These are phyloP conservation scores for apple (Malus domestica) DNA, from an alignment of 306 rosid genomes.

Conservation along the genomic window DNA sequence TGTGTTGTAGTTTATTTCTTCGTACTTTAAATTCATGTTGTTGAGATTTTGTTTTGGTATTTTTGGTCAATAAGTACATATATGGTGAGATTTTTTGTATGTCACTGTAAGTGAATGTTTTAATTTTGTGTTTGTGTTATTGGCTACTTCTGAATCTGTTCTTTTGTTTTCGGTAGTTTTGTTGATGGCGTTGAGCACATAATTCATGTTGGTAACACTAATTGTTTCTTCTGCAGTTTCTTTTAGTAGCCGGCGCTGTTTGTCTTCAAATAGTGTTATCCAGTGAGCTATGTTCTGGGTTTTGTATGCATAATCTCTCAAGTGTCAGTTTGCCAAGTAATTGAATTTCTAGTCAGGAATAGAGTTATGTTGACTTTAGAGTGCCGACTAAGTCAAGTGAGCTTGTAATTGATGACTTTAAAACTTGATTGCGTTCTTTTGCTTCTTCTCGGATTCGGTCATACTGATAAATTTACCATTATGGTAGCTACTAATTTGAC, in stretches of 20 bases:
- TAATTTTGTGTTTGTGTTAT: too few species aligned
- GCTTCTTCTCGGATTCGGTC: too few species aligned
- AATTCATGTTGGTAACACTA: not conserved
- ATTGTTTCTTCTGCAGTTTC: not conserved
- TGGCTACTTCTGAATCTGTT: too few species aligned
- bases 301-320: not conserved
- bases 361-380: not conserved
- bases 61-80: too few species aligned
- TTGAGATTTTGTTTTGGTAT: too few species aligned
- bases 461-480: too few species aligned
- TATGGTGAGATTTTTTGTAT: too few species aligned
- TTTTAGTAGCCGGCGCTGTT: fast-evolving
- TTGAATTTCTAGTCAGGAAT: not conserved
- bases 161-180: too few species aligned
- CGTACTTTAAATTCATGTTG: not conserved
- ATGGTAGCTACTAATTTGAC: too few species aligned
- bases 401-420: too few species aligned
- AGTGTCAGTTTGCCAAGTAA: not conserved
- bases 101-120: too few species aligned
- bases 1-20: not conserved
- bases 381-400: not conserved
- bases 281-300: not conserved
- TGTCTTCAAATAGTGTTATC: not conserved
- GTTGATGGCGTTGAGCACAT: not conserved
- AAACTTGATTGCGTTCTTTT: too few species aligned